A percentile compares a stretch with the other conserved stretches of the same genome.
Evolutionary conservation across 768 basidiomycete species (phyloP).

Genomic region (Ramaria rubella): DNA sequence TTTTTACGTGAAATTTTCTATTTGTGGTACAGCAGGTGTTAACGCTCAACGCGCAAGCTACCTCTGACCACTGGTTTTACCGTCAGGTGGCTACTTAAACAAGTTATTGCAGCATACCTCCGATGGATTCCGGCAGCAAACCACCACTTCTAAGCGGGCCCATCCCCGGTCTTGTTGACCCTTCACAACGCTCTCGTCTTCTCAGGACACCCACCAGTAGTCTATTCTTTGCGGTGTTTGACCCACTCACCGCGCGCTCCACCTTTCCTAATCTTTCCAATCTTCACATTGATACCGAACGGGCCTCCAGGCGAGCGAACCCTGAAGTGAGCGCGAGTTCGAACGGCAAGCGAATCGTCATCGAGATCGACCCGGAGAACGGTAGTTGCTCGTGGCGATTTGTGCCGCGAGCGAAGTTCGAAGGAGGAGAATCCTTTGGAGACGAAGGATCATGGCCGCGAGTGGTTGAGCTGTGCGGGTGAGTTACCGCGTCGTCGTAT

Average conservation of each 20-base stretch:
- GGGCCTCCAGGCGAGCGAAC: neutral
- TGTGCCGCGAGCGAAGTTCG: conserved; percentile 60
- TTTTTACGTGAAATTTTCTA: no score
- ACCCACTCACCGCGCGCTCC: conserved; percentile 53
- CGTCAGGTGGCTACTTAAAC: no score
- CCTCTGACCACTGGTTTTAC: no score
- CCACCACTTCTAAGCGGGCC: conserved; percentile 30
- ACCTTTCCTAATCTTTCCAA: neutral
- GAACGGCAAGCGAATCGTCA: conserved; percentile 54
- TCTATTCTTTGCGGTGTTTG: conserved; percentile 69
- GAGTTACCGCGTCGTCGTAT: conserved; percentile 23
- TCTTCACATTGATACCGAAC: neutral
- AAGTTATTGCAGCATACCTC: no score
- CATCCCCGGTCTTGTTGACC: conserved; percentile 60
- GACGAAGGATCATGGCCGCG: conserved; percentile 73
- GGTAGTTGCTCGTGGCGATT: conserved; percentile 62
- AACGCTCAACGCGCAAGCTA: no score
- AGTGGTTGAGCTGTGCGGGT: conserved; percentile 64
- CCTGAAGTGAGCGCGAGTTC: neutral
- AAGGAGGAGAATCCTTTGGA: conserved; percentile 39
- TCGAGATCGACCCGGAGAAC: conserved; percentile 48
- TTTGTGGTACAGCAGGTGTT: no score
- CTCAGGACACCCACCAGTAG: conserved; percentile 52
- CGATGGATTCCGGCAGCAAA: no score
- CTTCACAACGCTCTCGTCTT: conserved; percentile 52